Evolutionary conservation across 2,329 filamentous ascomycete species (phyloP), one percentile per base, ranked within the genome.

Genomic region (Colletotrichum tanaceti): DNA sequence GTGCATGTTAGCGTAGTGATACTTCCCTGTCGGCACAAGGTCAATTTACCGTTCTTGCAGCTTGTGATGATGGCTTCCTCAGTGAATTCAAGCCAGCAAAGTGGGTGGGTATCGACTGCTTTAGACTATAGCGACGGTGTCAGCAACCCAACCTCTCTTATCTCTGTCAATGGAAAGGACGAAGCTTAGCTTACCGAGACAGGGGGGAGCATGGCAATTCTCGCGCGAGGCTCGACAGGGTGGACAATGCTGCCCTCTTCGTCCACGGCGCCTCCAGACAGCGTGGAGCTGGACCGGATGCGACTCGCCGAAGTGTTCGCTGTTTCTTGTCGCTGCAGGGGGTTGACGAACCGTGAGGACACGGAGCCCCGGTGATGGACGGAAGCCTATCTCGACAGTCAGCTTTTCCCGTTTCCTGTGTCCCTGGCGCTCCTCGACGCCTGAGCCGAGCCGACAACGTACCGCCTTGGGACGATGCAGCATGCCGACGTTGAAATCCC

Each of bases 401-500:
- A 58, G 58, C 35, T 28, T 54, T 64, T 72, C 14, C 24, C 72
- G 35, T 53, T 64, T 72, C 14, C 24, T 73, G n/a, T 11, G 14
- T 43, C 4, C 43, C 11, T 18, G 18, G n/a, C 44, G 24, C 46
- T 24, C 24, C 41, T 16, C 22, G 64, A 41, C 57, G 16, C 24
- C 46, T 41, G 39, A 57, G 3, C 54, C 32, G 38, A 50, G 54
- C 16, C 11, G 38, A 16, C 28, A 46, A 87, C 91, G 76, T 82
- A 94, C 92, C 73, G 89, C 91, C 81, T 95, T 95, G 22, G 96
- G 95, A 69, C 94, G 88, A 79, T 97, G 93, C 74, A 99, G 85
- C 95, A 98, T 98, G 73, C 94, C 94, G 49, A 97, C 93, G 72
- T 91, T 97, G 78, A 99, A 99, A 82, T 99, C 96, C 96, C 96